phyloP scores from a whole-genome alignment of 2,329 filamentous ascomycete genomes.

The Sphaerulina musiva region DNA sequence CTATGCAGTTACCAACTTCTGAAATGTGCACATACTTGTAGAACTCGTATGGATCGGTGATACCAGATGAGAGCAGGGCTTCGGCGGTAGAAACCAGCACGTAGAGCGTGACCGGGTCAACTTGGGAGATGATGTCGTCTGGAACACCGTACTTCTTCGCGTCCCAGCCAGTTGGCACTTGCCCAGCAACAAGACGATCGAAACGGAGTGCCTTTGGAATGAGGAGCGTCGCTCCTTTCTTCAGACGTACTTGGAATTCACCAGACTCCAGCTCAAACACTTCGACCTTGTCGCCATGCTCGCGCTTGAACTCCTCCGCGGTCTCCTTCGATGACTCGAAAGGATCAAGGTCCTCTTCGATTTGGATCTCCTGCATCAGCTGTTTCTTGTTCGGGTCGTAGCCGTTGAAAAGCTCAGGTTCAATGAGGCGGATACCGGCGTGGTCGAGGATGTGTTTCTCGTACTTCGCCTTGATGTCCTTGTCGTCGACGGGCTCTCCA shows the following conservation, averaged over 20 bases:
- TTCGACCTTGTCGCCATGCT: conserved; percentile 96
- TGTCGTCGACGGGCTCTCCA: conserved; percentile 92
- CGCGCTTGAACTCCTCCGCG: conserved; percentile 91
- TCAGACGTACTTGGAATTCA: conserved; percentile 88
- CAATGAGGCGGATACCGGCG: conserved; percentile 93
- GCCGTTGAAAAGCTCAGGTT: conserved; percentile 91
- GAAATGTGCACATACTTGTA: conserved; percentile 99
- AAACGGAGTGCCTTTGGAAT: conserved; percentile 97
- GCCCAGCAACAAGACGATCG: conserved; percentile 92
- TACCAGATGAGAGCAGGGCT: conserved; percentile 82
- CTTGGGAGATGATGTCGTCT: conserved; percentile 94
- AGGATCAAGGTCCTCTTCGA: conserved; percentile 92
- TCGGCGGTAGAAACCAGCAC: conserved; percentile 92
- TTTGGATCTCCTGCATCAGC: conserved; percentile 92
- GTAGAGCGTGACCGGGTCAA: conserved; percentile 92
- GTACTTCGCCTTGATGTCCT: conserved; percentile 95
- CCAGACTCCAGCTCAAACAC: conserved; percentile 91
- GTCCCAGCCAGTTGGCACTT: conserved; percentile 95
- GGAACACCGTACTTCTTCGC: conserved; percentile 93
- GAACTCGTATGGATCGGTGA: conserved; percentile 98
- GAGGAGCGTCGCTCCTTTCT: conserved; percentile 89
- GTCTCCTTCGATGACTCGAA: conserved; percentile 98
- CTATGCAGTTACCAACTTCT: conserved; percentile 95
- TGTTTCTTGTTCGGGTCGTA: conserved; percentile 99
- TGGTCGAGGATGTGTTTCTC: conserved; percentile 96